These are phyloP conservation scores for Tuctoria greenei DNA, from an alignment of 176 grass and related monocot species.

Conservation along the genomic window DNA sequence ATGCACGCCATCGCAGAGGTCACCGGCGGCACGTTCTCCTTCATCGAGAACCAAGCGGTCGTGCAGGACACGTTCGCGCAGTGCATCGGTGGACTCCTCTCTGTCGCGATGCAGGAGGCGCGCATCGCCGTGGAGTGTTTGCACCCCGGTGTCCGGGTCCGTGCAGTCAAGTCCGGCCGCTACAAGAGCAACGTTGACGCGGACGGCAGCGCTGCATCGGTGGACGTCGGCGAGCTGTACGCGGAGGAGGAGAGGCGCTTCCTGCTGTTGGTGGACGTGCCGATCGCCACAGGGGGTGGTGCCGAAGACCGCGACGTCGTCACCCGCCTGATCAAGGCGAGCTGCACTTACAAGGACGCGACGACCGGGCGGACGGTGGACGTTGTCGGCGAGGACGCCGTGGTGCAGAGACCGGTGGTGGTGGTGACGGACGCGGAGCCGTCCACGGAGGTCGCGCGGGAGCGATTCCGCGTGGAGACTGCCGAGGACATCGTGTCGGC, in stretches of 20 bases:
- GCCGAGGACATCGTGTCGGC: not conserved
- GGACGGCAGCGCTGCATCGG: not conserved
- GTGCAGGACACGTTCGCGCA: not conserved
- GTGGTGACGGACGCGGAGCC: not conserved
- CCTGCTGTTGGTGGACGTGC: not conserved
- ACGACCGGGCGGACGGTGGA: not conserved
- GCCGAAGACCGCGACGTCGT: not conserved
- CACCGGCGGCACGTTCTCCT: not conserved
- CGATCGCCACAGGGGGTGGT: not conserved
- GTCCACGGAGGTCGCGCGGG: not conserved
- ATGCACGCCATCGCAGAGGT: not conserved
- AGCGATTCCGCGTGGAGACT: not conserved
- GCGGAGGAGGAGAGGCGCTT: not conserved
- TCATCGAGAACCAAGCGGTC: not conserved
- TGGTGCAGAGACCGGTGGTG: not conserved
- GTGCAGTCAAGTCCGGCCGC: not conserved
- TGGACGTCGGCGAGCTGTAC: not conserved
- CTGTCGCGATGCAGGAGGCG: not conserved
- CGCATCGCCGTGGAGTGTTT: not conserved
- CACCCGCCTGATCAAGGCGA: not conserved
- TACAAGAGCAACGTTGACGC: not conserved
- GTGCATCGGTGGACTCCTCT: not conserved
- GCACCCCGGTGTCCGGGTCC: not conserved
- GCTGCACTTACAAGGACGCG: not conserved
- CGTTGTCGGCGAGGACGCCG: not conserved